Conservation (phyloP, 306 rosid genomes). For the Boehmeria nivea region DNA sequence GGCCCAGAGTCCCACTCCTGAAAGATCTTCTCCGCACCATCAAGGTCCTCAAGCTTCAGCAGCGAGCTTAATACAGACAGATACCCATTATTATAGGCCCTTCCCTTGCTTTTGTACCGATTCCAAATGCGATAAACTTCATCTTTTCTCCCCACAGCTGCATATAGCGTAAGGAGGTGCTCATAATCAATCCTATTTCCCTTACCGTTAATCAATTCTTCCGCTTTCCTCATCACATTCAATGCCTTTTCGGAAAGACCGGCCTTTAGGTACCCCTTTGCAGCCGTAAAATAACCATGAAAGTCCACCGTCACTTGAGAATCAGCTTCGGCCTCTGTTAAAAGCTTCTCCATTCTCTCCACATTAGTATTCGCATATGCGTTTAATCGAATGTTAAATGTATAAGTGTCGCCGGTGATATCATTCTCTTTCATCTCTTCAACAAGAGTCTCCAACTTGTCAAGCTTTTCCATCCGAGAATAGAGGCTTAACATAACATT, state of each 20-base stretch:
- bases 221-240: conserved; percentile 40
- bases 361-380: conserved; percentile 38
- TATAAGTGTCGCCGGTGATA: conserved; percentile 21
- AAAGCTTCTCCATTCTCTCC: conserved; percentile 52
- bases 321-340: conserved; percentile 49
- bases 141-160: conserved; percentile 42
- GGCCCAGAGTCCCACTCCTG: conserved; percentile 57
- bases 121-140: conserved; percentile 67
- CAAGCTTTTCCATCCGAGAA: conserved; percentile 42
- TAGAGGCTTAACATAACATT: conserved; percentile 59
- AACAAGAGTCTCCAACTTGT: conserved; percentile 37
- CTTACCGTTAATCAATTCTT: conserved; percentile 15
- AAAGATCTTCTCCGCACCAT: conserved; percentile 52
- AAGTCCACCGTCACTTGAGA: conserved; percentile 37
- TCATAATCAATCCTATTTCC: conserved; percentile 32
- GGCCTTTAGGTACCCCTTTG: conserved; percentile 51
- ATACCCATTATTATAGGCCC: conserved; percentile 31
- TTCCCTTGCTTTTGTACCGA: conserved; percentile 19
- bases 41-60: conserved; percentile 56
- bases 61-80: conserved; percentile 46
- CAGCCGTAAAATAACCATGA: conserved; percentile 37
- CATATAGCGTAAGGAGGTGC: conserved; percentile 35
- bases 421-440: conserved; percentile 56
- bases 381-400: conserved; percentile 45
- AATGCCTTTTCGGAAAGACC: conserved; percentile 36